These are phyloP conservation scores for Phaeosphaeria sp. DNA, from an alignment of 2,329 filamentous ascomycete species.

Conservation along the genomic window DNA sequence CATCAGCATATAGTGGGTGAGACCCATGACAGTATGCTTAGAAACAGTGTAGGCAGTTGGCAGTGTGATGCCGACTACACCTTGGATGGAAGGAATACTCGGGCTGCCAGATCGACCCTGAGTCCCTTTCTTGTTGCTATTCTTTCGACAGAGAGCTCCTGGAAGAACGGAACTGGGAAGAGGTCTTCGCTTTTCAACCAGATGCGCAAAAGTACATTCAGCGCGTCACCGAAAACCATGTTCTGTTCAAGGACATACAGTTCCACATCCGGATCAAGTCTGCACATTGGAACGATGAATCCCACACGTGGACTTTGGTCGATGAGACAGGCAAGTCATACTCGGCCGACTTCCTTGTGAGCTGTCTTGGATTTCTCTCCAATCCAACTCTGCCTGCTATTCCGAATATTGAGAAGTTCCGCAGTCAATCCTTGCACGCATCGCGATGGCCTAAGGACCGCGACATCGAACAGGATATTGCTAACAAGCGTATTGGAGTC, in stretches of 20 bases:
- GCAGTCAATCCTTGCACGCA: constrained; percentile 50
- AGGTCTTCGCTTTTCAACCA: constrained; percentile 45
- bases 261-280: constrained; percentile 50
- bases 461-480: background rate
- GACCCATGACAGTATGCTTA: too few relatives aligned
- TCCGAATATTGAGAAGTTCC: constrained; percentile 50
- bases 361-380: constrained; percentile 12
- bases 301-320: constrained; percentile 38
- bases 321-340: constrained; percentile 27
- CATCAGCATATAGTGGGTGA: too few relatives aligned
- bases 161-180: constrained; percentile 44
- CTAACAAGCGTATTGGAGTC: constrained; percentile 61
- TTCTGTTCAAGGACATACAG: constrained; percentile 47
- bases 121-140: constrained; percentile 25
- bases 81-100: constrained; percentile 47
- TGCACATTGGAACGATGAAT: constrained; percentile 43
- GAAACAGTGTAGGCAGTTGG: too few relatives aligned
- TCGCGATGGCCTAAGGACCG: constrained; percentile 45
- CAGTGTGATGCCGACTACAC: too few relatives aligned
- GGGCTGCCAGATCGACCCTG: constrained; percentile 9
- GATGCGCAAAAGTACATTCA: constrained; percentile 46
- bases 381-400: constrained; percentile 33
- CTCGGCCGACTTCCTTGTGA: constrained; percentile 14
- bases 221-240: constrained; percentile 40
- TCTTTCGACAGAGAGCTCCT: constrained; percentile 46